Conservation (phyloP, 2,329 filamentous ascomycete genomes). For the Sarocladiaceae sp. region DNA sequence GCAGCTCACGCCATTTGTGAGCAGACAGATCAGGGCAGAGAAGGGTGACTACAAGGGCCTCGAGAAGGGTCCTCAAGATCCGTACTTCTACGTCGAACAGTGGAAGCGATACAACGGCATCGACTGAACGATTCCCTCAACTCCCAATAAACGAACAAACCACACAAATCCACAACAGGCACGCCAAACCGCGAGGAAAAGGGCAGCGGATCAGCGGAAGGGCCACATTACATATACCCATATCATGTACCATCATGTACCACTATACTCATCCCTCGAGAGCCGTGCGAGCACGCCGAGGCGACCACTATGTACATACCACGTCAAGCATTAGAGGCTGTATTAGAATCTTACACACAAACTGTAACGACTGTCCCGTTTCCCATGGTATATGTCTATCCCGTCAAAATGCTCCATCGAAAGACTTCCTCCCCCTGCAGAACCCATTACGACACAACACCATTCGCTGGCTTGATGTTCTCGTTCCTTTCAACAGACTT, state of each 20-base stretch:
- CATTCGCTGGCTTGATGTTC: too few species aligned
- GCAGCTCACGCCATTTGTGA: constrained; percentile 76
- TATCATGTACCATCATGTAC: constrained; percentile 10
- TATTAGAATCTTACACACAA: constrained; percentile 3
- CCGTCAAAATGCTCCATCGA: too few species aligned
- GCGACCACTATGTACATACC: too few species aligned
- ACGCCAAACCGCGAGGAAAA: too few species aligned
- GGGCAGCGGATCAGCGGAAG: too few species aligned
- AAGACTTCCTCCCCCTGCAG: too few species aligned
- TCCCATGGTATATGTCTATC: neutral
- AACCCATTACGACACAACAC: neutral
- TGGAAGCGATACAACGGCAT: constrained; percentile 65
- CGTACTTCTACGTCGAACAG: constrained; percentile 54
- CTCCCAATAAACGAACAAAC: neutral
- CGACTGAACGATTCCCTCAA: constrained; percentile 33
- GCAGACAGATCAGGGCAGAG: constrained; percentile 46
- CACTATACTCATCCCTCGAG: constrained; percentile 1
- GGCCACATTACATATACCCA: constrained; percentile 9
- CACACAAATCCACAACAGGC: too few species aligned
- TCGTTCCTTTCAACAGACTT: too few species aligned
- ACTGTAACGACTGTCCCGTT: constrained; percentile 1
- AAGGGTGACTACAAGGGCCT: constrained; percentile 49
- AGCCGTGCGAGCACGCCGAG: too few species aligned
- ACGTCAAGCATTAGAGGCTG: neutral
- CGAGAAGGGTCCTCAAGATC: constrained; percentile 50